Evolutionary conservation across 768 basidiomycete species (phyloP), one percentile per base, ranked within the genome.

Genomic region (Russula sp.): DNA sequence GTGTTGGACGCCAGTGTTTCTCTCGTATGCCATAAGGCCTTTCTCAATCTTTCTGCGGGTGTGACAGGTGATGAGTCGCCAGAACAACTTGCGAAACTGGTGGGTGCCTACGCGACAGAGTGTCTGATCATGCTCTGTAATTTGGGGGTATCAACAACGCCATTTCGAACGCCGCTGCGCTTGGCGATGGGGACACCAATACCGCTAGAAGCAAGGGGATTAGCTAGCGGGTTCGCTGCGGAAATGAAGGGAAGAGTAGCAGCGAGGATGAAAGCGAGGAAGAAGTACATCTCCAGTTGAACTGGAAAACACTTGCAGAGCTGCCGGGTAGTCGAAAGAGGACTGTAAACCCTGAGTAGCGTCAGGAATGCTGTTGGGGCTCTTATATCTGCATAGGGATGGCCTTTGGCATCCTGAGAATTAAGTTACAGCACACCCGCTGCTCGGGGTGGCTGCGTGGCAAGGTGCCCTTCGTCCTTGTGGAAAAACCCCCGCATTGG

Each of bases 1-100:
- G n/a, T 68, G 62, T 13, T n/a, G 13, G 9, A 37, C 14, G 16
- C 67, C 62, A 7, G 66, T 68, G 44, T 64, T 66, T 42, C 13
- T 56, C 45, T 67, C 39, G 37, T 47, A 67, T 18, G 53, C 27
- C 6, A n/a, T 39, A 34, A 64, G 63, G 31, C 66, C 67, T 1
- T 27, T 31, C 18, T 50, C 42, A 4, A 66, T 55, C 44, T 64
- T 68, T 5, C 67, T 68, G 55, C 10, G n/a, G 16, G 49, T 27
- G 34, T 20, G 34, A 20, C 20, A 1, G 35, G 27, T n/a, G 47
- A n/a, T 22, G 6, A 20, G 16, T 42, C 31, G 8, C 20, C 14
- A 22, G 16, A 14, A 32, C n/a, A 2, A 35, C 2, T 39, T 16
- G 27, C 1, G 22, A n/a, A 44, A 27, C 16, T 6, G 37, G 5